Percentiles rank a stretch among this genome's conserved stretches.
Conservation (phyloP, 164 flowering plant genomes). For the Amborella trichopoda region DNA sequence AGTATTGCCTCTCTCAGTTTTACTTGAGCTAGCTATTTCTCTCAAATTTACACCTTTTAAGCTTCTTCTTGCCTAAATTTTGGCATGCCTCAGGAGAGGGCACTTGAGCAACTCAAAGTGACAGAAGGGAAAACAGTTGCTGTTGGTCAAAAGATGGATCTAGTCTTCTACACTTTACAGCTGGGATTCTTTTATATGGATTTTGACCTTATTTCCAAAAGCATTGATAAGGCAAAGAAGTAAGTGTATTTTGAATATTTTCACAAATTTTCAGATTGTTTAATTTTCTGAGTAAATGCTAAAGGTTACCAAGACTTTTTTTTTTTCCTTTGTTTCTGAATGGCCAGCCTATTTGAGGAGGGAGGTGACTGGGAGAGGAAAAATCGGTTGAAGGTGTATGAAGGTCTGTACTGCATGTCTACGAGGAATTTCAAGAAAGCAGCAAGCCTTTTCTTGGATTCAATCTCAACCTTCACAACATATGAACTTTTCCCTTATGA, state of each 20-base stretch:
- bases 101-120: slow-evolving; percentile 84
- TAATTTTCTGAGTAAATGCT: too few species aligned
- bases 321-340: not conserved
- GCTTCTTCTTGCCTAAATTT: not conserved
- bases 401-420: slow-evolving; percentile 91
- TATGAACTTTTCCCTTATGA: slow-evolving; percentile 91
- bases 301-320: too few species aligned
- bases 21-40: not conserved
- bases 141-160: slow-evolving; percentile 97
- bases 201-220: slow-evolving; percentile 88
- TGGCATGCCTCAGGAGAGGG: slow-evolving; percentile 49
- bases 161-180: slow-evolving; percentile 81
- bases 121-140: slow-evolving; percentile 96
- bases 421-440: slow-evolving; percentile 90
- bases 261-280: too few species aligned
- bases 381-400: slow-evolving; percentile 93
- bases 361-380: slow-evolving; percentile 99
- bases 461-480: slow-evolving; percentile 95
- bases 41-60: not conserved
- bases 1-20: slow-evolving; percentile 18
- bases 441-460: slow-evolving; percentile 72
- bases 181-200: slow-evolving; percentile 92
- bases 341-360: slow-evolving; percentile 91
- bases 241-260: slow-evolving; percentile 19
- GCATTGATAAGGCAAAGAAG: slow-evolving; percentile 98